Conservation (phyloP, 2,329 filamentous ascomycete genomes). For the Pseudogymnoascus sp. region DNA sequence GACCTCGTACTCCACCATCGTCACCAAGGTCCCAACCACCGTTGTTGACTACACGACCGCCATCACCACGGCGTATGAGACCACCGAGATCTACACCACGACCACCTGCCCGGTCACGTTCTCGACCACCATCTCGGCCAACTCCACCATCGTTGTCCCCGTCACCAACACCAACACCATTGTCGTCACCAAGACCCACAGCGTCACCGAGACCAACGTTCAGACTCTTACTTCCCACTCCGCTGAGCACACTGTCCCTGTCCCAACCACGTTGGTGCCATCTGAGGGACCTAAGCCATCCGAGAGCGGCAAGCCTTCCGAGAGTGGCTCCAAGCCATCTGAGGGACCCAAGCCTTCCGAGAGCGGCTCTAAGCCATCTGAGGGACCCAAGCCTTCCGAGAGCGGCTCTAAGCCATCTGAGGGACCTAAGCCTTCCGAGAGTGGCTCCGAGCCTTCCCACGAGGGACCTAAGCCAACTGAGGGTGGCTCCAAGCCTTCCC, state of each 20-base stretch:
- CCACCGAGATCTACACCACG: slow-evolving; percentile 34
- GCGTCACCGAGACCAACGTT: slow-evolving; percentile 5
- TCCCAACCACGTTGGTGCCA: slow-evolving; percentile 21
- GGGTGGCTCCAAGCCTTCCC: slow-evolving; percentile 11
- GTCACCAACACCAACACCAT: slow-evolving; percentile 37
- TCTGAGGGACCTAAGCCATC: slow-evolving; percentile 11
- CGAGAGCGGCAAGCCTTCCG: too few species aligned
- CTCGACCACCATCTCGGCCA: slow-evolving; percentile 38
- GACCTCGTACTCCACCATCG: slow-evolving; percentile 12
- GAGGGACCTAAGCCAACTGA: slow-evolving; percentile 16
- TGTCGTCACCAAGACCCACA: slow-evolving; percentile 35
- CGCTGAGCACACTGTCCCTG: slow-evolving; percentile 19
- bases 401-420: too few species aligned
- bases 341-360: too few species aligned
- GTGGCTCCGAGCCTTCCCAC: too few species aligned
- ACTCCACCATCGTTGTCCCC: slow-evolving; percentile 36
- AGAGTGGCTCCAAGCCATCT: too few species aligned
- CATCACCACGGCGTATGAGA: slow-evolving; percentile 30
- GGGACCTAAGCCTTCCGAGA: too few species aligned
- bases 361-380: too few species aligned
- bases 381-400: too few species aligned
- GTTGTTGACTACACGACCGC: slow-evolving; percentile 30
- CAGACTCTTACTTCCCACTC: slow-evolving; percentile 18
- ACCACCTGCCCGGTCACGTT: slow-evolving; percentile 34
- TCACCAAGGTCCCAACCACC: slow-evolving; percentile 23